Evolutionary conservation across 495 filamentous ascomycete genomes (phyloP).

Genomic region (Penicillium goetzii): DNA sequence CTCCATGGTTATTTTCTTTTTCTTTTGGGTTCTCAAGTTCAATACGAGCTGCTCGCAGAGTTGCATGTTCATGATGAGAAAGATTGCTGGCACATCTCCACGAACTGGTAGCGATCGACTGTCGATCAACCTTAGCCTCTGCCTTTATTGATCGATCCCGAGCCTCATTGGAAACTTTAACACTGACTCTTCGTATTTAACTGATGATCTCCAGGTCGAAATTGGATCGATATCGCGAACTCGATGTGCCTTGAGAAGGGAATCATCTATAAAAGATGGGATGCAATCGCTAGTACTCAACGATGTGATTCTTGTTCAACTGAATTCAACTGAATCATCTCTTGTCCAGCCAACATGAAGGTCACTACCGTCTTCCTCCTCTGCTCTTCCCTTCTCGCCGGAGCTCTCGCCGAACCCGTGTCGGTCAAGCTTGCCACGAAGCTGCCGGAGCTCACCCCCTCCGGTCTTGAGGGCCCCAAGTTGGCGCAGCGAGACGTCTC

Average conservation of each 20-base stretch:
- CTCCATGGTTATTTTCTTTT: background rate
- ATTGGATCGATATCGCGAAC: background rate
- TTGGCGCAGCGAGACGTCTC: background rate
- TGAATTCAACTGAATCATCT: background rate
- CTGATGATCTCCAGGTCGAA: background rate
- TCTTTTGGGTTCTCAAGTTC: background rate
- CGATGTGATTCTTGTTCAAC: background rate
- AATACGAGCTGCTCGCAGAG: slow-evolving; percentile 2
- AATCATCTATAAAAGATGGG: background rate
- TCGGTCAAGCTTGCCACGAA: background rate
- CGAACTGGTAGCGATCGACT: background rate
- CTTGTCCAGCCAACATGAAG: background rate
- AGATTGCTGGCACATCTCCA: background rate
- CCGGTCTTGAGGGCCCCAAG: background rate
- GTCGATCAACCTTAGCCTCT: background rate
- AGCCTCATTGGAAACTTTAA: slow-evolving; percentile 1
- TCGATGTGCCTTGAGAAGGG: background rate
- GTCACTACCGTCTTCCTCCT: background rate
- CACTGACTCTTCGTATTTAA: background rate
- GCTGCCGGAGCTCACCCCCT: background rate
- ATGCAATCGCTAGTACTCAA: background rate
- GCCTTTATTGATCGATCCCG: background rate
- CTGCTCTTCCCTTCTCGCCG: background rate
- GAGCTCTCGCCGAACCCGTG: background rate
- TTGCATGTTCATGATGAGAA: background rate